Conservation (phyloP, 2,329 filamentous ascomycete species). For the Xylariaceae sp. region DNA sequence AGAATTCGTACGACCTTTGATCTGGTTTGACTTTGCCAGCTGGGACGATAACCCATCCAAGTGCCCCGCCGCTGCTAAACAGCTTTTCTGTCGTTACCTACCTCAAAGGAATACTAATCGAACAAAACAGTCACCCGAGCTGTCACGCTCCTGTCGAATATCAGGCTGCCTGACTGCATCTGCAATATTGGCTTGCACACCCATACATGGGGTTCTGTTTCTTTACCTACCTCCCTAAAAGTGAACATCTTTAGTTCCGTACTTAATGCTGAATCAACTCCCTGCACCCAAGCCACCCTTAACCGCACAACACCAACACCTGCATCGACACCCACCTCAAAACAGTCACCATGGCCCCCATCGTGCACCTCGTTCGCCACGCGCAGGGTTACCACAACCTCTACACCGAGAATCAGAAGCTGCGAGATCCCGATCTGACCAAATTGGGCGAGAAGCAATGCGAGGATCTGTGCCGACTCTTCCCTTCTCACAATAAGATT, state of each 20-base stretch:
- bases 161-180: too few relatives aligned
- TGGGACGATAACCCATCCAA: too few relatives aligned
- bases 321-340: background rate
- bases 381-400: slow-evolving; percentile 82
- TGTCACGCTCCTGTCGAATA: too few relatives aligned
- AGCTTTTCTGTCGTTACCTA: too few relatives aligned
- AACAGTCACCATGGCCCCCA: slow-evolving; percentile 43
- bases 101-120: too few relatives aligned
- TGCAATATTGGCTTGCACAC: too few relatives aligned
- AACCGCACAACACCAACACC: too few relatives aligned
- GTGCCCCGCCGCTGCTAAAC: too few relatives aligned
- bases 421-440: slow-evolving; percentile 78
- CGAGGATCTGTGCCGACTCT: slow-evolving; percentile 52
- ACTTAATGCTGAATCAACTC: background rate
- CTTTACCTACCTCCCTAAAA: background rate
- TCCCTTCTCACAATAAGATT: slow-evolving; percentile 61
- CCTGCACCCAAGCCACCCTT: background rate
- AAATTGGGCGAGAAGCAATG: slow-evolving; percentile 74
- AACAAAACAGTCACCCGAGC: too few relatives aligned
- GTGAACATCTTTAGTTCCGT: background rate
- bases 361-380: slow-evolving; percentile 67
- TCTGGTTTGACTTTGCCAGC: too few relatives aligned
- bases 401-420: slow-evolving; percentile 59
- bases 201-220: too few relatives aligned
- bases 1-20: too few relatives aligned